Evolutionary conservation across 169 alveolate species (phyloP).

Genomic region (Plasmodium gallinaceum): DNA sequence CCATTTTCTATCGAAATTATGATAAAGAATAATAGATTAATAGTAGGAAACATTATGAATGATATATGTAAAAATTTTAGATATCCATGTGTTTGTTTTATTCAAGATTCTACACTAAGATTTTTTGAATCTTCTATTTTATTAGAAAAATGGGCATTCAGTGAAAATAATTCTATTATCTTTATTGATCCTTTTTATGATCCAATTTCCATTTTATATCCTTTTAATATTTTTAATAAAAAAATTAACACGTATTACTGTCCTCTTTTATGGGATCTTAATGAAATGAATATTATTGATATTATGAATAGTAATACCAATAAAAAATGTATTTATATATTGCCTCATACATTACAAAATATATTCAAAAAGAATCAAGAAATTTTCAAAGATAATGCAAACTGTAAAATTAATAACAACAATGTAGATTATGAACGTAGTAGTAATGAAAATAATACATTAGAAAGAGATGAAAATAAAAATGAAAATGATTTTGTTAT

Average conservation of each 20-base stretch:
- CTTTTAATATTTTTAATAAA: conserved; percentile 36
- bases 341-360: conserved; percentile 9
- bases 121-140: conserved; percentile 53
- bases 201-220: conserved; percentile 50
- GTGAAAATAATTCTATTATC: conserved; percentile 44
- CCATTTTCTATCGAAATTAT: conserved; percentile 70
- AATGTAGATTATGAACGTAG: neutral
- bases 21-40: conserved; percentile 68
- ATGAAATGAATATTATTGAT: conserved; percentile 25
- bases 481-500: neutral
- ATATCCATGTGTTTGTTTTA: conserved; percentile 76
- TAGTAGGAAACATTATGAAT: conserved; percentile 48
- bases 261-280: conserved; percentile 60
- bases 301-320: conserved; percentile 25
- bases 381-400: neutral
- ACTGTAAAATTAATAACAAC: neutral
- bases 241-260: conserved; percentile 44
- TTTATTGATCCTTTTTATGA: conserved; percentile 53
- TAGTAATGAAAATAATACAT: neutral
- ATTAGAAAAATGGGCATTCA: conserved; percentile 67
- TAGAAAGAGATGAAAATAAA: neutral
- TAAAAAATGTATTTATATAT: conserved; percentile 38
- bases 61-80: conserved; percentile 48
- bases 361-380: neutral
- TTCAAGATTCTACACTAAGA: conserved; percentile 62